Conservation (phyloP, 164 flowering plant species). For the Magnolia officinalis region DNA sequence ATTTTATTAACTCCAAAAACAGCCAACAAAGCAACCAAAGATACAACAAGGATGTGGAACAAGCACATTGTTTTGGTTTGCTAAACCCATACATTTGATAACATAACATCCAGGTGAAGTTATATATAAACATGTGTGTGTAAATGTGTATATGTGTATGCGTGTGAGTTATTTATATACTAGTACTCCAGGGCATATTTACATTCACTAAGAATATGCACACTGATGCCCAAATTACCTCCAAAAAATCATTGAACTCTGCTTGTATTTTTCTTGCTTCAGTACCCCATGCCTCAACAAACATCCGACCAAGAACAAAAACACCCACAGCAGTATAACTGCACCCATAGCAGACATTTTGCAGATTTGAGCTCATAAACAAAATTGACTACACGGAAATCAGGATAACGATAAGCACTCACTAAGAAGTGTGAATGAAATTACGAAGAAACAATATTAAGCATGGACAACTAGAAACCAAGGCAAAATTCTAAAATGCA, state of each 20-base stretch:
- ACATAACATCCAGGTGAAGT: too few relatives aligned
- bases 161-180: too few relatives aligned
- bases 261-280: conserved; percentile 71
- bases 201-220: too few relatives aligned
- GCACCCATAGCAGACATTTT: conserved; percentile 17
- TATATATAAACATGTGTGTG: too few relatives aligned
- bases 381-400: neutral
- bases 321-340: conserved; percentile 99
- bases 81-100: too few relatives aligned
- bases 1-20: too few relatives aligned
- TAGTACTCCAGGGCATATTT: too few relatives aligned
- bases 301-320: conserved; percentile 87
- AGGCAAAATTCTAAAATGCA: neutral
- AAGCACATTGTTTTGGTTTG: too few relatives aligned
- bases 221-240: conserved; percentile 43
- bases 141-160: too few relatives aligned
- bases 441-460: neutral
- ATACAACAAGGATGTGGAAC: too few relatives aligned
- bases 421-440: neutral
- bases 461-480: neutral
- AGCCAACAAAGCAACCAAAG: too few relatives aligned
- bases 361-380: neutral
- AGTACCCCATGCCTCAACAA: conserved; percentile 84
- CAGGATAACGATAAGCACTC: neutral
- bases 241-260: conserved; percentile 77